phyloP scores from a whole-genome alignment of 2,329 filamentous ascomycete species.

The Orbilia brochopaga region DNA sequence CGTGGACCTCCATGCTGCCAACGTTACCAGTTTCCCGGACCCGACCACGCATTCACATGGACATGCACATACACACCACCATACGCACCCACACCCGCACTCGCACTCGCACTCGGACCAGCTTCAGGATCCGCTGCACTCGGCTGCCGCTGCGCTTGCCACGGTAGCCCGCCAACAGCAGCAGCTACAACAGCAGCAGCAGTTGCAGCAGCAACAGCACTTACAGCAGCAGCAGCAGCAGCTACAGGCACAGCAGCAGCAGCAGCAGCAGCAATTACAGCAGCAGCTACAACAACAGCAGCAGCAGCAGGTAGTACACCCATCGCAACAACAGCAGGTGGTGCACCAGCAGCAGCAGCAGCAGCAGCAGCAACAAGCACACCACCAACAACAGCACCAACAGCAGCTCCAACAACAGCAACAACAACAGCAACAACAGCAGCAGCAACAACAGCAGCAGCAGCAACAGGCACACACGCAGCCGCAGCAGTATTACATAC shows the following conservation, averaged over 20 bases:
- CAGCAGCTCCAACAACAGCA: slow-evolving; percentile 6
- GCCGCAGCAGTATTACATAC: slow-evolving; percentile 21
- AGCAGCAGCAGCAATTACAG: slow-evolving; percentile 19
- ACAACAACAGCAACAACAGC: background rate
- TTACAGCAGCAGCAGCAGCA: slow-evolving; percentile 2
- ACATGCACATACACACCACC: too few species aligned
- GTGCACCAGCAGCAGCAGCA: slow-evolving; percentile 13
- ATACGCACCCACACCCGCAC: background rate
- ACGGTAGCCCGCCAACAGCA: slow-evolving; percentile 13
- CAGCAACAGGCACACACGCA: background rate
- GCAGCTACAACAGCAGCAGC: slow-evolving; percentile 2
- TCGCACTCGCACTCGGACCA: background rate
- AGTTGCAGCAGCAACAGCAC: background rate
- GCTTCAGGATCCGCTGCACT: slow-evolving; percentile 22
- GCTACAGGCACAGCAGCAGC: background rate
- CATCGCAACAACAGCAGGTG: slow-evolving; percentile 22
- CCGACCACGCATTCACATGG: slow-evolving; percentile 1
- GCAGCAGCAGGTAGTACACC: slow-evolving; percentile 12
- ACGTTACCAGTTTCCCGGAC: background rate
- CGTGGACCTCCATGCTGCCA: slow-evolving; percentile 16
- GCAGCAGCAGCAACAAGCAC: slow-evolving; percentile 15
- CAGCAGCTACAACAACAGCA: slow-evolving; percentile 15
- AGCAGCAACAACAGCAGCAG: slow-evolving; percentile 4
- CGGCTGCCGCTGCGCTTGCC: slow-evolving; percentile 31
- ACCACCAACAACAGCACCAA: slow-evolving; percentile 12